phyloP scores from a whole-genome alignment of 345 rosid genomes.

The Melastoma malabathricum region DNA sequence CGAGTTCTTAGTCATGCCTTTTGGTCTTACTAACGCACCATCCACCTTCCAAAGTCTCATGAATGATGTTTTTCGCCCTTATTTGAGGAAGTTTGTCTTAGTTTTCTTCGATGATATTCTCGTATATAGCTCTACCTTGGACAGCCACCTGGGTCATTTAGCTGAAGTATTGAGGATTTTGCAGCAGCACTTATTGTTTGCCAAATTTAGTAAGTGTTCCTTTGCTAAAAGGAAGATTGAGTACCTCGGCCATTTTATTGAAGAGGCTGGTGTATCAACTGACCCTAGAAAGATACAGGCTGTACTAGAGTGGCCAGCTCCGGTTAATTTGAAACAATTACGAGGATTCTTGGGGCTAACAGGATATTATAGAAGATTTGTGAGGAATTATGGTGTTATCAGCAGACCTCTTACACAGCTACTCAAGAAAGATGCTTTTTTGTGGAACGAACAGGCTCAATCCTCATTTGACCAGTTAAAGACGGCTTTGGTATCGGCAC shows the following conservation, averaged over 20 bases:
- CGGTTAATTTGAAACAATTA: not conserved
- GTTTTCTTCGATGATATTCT: conserved; percentile 2
- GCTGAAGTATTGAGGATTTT: not conserved
- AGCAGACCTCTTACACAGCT: not conserved
- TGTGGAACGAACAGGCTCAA: not conserved
- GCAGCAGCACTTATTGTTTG: not conserved
- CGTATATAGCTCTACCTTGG: not conserved
- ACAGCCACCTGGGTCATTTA: not conserved
- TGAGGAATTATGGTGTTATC: not conserved
- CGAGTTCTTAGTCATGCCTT: not conserved
- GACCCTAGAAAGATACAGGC: not conserved
- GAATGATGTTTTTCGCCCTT: not conserved
- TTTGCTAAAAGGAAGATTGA: not conserved
- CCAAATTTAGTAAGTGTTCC: not conserved
- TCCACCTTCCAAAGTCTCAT: conserved; percentile 3
- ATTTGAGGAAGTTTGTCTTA: not conserved
- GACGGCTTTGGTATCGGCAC: not conserved
- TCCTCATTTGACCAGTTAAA: not conserved
- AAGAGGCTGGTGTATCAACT: not conserved
- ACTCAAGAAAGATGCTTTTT: not conserved
- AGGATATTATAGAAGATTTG: not conserved
- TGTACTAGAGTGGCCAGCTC: not conserved
- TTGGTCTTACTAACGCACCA: not conserved
- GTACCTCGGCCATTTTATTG: not conserved
- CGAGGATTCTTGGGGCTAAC: not conserved